These are phyloP conservation scores for Aspergillus melleus DNA, from an alignment of 2,329 filamentous ascomycete genomes.

Conservation along the genomic window DNA sequence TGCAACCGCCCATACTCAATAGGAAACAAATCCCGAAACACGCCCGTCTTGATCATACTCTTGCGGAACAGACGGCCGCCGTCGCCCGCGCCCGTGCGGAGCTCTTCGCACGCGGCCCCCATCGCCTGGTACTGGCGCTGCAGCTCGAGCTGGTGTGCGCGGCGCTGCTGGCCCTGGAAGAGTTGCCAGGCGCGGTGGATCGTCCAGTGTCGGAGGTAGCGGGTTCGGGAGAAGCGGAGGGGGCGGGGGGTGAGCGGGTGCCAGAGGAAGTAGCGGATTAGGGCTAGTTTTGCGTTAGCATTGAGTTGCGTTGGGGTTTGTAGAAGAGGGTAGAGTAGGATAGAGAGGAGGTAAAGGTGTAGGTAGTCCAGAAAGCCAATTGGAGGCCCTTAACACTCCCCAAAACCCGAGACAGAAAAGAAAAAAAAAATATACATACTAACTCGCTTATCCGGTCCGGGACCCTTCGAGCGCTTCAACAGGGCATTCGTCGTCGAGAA, in stretches of 20 bases:
- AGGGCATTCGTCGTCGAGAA: slow-evolving; percentile 44
- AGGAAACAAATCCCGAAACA: slow-evolving; percentile 74
- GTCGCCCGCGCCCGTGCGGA: slow-evolving; percentile 57
- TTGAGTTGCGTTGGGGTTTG: neutral
- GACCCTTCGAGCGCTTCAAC: slow-evolving; percentile 36
- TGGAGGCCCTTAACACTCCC: neutral
- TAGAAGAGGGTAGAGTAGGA: too few relatives aligned
- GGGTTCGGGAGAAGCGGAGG: slow-evolving; percentile 82
- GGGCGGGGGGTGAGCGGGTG: slow-evolving; percentile 71
- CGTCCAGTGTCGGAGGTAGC: slow-evolving; percentile 93
- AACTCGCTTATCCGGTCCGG: slow-evolving; percentile 42
- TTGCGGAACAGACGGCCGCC: slow-evolving; percentile 71
- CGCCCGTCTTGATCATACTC: slow-evolving; percentile 86
- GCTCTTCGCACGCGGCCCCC: slow-evolving; percentile 79
- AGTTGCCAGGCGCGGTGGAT: slow-evolving; percentile 96
- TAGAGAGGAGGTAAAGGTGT: neutral
- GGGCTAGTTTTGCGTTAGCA: slow-evolving; percentile 43
- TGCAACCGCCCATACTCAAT: slow-evolving; percentile 78
- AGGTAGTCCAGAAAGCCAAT: neutral
- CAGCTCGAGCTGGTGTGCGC: slow-evolving; percentile 67
- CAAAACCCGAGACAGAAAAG: neutral
- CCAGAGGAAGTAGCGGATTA: slow-evolving; percentile 69
- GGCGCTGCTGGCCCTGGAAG: slow-evolving; percentile 68
- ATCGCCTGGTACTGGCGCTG: slow-evolving; percentile 81
- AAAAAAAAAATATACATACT: slow-evolving; percentile 37